These are phyloP conservation scores for Ilyonectria destructans DNA, from an alignment of 2,329 filamentous ascomycete genomes.

Conservation along the genomic window DNA sequence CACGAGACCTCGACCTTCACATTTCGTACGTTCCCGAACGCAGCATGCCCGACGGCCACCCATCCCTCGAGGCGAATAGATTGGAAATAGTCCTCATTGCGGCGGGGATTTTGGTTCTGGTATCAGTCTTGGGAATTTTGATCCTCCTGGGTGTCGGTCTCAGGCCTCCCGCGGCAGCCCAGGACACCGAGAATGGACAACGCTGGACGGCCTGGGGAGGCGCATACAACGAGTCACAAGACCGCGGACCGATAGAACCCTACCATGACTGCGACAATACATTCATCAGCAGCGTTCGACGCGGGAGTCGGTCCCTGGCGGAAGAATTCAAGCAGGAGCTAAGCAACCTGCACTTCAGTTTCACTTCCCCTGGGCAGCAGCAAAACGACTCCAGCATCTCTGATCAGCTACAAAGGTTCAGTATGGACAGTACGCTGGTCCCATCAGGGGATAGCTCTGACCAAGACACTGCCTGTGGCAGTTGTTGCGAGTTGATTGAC, in stretches of 20 bases:
- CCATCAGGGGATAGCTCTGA: conserved; percentile 37
- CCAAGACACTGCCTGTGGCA: conserved; percentile 36
- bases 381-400: conserved; percentile 8
- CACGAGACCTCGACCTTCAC: background rate
- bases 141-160: conserved; percentile 50
- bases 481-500: conserved; percentile 39
- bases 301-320: conserved; percentile 47
- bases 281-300: conserved; percentile 47
- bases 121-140: conserved; percentile 52
- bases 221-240: conserved; percentile 33
- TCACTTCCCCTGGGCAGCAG: conserved; percentile 30
- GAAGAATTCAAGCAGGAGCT: conserved; percentile 48
- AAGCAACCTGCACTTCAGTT: conserved; percentile 40
- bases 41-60: conserved; percentile 46
- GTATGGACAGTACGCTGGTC: conserved; percentile 40
- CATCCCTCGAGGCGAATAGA: conserved; percentile 49
- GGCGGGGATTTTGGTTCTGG: conserved; percentile 52
- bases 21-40: background rate
- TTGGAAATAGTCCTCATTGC: conserved; percentile 56
- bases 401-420: conserved; percentile 29
- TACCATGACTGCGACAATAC: conserved; percentile 40
- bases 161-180: conserved; percentile 31
- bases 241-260: conserved; percentile 22
- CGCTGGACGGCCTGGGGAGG: conserved; percentile 39
- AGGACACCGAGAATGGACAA: conserved; percentile 40